A percentile compares a stretch with the other conserved stretches of the same genome.
phyloP scores from a whole-genome alignment of 306 rosid genomes.

The Cucurbita ficifolia region DNA sequence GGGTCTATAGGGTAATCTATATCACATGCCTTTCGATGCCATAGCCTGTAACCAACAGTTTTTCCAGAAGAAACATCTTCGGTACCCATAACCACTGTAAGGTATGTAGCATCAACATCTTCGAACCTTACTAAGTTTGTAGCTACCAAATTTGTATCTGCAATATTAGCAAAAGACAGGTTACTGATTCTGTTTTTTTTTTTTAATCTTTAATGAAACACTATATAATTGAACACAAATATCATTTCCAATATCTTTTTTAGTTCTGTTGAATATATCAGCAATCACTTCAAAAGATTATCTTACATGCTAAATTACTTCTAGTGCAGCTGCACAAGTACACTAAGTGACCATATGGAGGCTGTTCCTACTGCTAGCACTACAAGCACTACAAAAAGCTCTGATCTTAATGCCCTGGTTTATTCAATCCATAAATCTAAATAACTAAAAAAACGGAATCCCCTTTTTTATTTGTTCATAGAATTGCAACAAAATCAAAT shows the following conservation, averaged over 20 bases:
- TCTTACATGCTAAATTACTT: neutral
- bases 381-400: no score
- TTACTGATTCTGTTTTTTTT: neutral
- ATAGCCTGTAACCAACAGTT: constrained; percentile 33
- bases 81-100: constrained; percentile 44
- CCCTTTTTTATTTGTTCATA: no score
- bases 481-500: no score
- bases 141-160: constrained; percentile 39
- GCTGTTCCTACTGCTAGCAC: neutral
- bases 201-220: neutral
- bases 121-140: constrained; percentile 54
- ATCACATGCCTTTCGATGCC: constrained; percentile 57
- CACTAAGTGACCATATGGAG: neutral
- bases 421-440: no score
- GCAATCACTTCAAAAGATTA: neutral
- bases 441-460: no score
- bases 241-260: neutral
- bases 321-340: neutral
- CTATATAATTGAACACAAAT: neutral
- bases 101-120: constrained; percentile 48
- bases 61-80: constrained; percentile 28
- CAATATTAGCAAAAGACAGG: constrained; percentile 1
- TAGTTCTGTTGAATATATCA: neutral
- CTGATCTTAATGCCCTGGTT: no score
- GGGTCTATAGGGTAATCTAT: constrained; percentile 46